phyloP scores from a whole-genome alignment of 345 rosid genomes.

The Theobroma cacao region DNA sequence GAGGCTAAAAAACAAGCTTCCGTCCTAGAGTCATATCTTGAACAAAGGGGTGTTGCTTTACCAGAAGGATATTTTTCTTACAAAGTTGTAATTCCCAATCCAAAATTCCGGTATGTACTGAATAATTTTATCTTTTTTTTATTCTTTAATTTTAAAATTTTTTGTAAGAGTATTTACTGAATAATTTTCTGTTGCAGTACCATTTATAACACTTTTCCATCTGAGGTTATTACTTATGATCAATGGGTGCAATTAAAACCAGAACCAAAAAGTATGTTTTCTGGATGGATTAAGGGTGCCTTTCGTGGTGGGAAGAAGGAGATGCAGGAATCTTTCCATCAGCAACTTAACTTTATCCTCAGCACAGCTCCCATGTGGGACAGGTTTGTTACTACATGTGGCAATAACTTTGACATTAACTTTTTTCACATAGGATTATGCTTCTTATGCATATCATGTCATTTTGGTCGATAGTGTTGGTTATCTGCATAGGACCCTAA shows the following conservation, averaged over 20 bases:
- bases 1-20: slow-evolving; percentile 58
- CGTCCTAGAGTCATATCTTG: slow-evolving; percentile 83
- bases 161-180: neutral
- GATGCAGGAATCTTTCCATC: slow-evolving; percentile 70
- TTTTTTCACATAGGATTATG: neutral
- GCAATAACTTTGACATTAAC: neutral
- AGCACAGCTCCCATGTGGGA: slow-evolving; percentile 95
- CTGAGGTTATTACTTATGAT: slow-evolving; percentile 72
- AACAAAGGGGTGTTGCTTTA: slow-evolving; percentile 78
- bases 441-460: neutral
- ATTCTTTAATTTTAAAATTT: neutral
- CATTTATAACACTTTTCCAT: slow-evolving; percentile 49
- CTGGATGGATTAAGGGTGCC: slow-evolving; percentile 86
- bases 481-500: too few relatives aligned
- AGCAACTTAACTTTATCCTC: slow-evolving; percentile 69
- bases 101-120: slow-evolving; percentile 63
- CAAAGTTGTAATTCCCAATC: slow-evolving; percentile 89
- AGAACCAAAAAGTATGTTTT: slow-evolving; percentile 42
- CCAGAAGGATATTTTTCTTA: slow-evolving; percentile 74
- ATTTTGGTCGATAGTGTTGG: neutral
- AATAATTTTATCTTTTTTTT: neutral
- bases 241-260: slow-evolving; percentile 75
- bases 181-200: slow-evolving; percentile 38
- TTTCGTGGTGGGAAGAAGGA: slow-evolving; percentile 74
- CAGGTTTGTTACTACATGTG: slow-evolving; percentile 51